Conservation (phyloP, 768 basidiomycete genomes). For the Pluteus cervinus region DNA sequence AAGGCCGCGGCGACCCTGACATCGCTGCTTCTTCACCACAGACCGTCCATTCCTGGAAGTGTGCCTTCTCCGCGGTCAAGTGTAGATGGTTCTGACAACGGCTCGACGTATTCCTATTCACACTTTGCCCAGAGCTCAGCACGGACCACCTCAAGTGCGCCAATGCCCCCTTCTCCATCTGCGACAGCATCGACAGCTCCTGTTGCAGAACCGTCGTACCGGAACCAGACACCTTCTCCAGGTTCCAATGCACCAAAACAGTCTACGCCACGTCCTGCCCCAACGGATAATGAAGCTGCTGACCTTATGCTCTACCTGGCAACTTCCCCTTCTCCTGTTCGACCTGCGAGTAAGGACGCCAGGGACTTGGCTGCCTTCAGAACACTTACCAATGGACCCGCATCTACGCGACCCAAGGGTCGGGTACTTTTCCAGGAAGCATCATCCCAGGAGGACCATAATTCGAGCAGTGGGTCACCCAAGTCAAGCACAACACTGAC, state of each 20-base stretch:
- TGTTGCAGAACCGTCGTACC: constrained; percentile 21
- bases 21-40: constrained; percentile 58
- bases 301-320: constrained; percentile 81
- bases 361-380: constrained; percentile 54
- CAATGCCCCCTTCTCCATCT: constrained; percentile 32
- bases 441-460: too few species aligned
- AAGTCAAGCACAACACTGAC: constrained; percentile 8
- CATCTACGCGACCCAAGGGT: constrained; percentile 51
- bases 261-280: constrained; percentile 42
- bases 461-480: too few species aligned
- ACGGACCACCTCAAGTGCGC: constrained; percentile 37
- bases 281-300: constrained; percentile 82
- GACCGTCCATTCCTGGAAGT: constrained; percentile 54
- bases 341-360: constrained; percentile 47
- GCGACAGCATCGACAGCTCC: constrained; percentile 31
- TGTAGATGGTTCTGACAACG: constrained; percentile 61
- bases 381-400: constrained; percentile 42
- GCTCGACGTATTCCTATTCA: constrained; percentile 55
- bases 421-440: constrained; percentile 74
- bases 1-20: constrained; percentile 81
- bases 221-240: constrained; percentile 34
- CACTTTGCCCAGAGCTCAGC: constrained; percentile 67
- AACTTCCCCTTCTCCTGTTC: constrained; percentile 77
- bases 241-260: constrained; percentile 19
- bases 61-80: constrained; percentile 69